A percentile compares a stretch with the other conserved stretches of the same genome.
These are phyloP conservation scores for Sporothrix variecibatus DNA, from an alignment of 2,329 filamentous ascomycete genomes.

Conservation along the genomic window DNA sequence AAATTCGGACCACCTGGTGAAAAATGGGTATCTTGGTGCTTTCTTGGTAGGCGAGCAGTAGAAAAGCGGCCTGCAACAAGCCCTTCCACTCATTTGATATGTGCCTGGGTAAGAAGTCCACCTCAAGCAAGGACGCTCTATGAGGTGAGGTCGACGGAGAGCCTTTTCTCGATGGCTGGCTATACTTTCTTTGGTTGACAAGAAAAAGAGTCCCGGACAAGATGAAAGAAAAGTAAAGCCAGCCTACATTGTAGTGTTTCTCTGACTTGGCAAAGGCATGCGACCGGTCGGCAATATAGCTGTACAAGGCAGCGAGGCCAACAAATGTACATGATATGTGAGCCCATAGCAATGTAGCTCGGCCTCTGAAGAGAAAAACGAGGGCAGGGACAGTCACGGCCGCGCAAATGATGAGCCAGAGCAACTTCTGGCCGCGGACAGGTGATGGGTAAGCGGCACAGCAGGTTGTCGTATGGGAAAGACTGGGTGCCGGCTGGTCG, in stretches of 20 bases:
- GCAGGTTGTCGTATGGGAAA: constrained; percentile 52
- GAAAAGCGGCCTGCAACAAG: constrained; percentile 59
- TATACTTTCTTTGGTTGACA: neutral
- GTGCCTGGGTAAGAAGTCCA: constrained; percentile 52
- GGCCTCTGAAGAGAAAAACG: neutral
- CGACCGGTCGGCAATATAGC: constrained; percentile 57
- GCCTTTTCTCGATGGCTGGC: neutral
- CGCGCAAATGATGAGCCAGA: neutral
- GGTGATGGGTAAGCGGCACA: constrained; percentile 48
- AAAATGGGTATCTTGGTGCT: constrained; percentile 51
- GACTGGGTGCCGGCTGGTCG: constrained; percentile 34
- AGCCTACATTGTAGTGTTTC: constrained; percentile 37
- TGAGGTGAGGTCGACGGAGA: neutral
- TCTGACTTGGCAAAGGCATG: constrained; percentile 54
- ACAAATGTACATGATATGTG: neutral
- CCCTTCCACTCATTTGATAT: constrained; percentile 69
- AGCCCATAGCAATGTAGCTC: neutral
- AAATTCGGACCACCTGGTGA: constrained; percentile 58
- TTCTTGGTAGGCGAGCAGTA: constrained; percentile 57
- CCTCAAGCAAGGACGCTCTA: constrained; percentile 30
- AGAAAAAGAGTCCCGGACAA: neutral
- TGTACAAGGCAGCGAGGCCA: constrained; percentile 40
- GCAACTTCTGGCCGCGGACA: constrained; percentile 40
- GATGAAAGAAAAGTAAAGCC: constrained; percentile 37
- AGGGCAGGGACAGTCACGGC: neutral